Evolutionary conservation across 805 yeast species (phyloP), one percentile per base, ranked within the genome.

Genomic region (Yamadazyma laniorum): DNA sequence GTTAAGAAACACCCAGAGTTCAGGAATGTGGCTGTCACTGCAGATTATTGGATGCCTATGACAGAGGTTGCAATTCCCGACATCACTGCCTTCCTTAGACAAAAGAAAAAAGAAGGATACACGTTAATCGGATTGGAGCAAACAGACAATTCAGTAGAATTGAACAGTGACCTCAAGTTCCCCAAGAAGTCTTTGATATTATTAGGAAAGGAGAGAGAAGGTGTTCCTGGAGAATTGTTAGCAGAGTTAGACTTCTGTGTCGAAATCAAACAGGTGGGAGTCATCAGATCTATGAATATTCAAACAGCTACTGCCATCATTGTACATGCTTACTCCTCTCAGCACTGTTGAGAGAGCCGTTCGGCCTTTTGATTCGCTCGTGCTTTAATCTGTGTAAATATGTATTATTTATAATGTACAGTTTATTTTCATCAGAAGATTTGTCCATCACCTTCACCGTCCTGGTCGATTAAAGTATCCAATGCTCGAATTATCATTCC

Each of bases 41-140:
- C 98, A 0, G 97, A 90, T 49, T 69, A 75, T 41, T 91, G 97
- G 97, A 85, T 89, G 93, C 97, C 97, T 1, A 82, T 90, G 79
- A 55, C 66, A 5, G 91, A 89, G 56, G 95, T 90, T 4, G 73
- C 73, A 40, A 70, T 75, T 4, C 76, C 62, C 1, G 69, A 67
- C 3, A 79, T 90, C 29, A 59, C 66, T 2, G 60, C 58, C 2
- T 91, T 66, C 51, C 72, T 91, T 75, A 65, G 66, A 37, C 52
- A 56, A 37, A 82, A 83, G 66, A 79, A 76, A 56, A 58, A 56
- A 9, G 84, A 85, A 43, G 97, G 97, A 0, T 90, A 89, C 55
- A 83, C 95, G 0, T 64, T 90, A 39, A 82, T 91, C 43, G 97
- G 97, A 0, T 69, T 90, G 26, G 98, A 90, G 51, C 98, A 90